These are phyloP conservation scores for Tylopilus orsonianus DNA, from an alignment of 1,284 basidiomycete species.

Conservation along the genomic window DNA sequence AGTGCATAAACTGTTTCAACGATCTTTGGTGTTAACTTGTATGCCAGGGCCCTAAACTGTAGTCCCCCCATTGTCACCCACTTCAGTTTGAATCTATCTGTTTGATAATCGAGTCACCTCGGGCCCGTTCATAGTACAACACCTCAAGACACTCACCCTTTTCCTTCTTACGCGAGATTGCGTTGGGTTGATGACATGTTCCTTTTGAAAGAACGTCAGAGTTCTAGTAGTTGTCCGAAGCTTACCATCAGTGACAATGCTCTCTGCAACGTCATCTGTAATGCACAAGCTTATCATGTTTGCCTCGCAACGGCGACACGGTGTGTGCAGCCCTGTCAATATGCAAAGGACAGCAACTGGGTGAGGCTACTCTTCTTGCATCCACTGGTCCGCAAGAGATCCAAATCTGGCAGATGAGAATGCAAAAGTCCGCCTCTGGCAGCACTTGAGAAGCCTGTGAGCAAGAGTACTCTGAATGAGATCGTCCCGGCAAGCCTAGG, in stretches of 20 bases:
- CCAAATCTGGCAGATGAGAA: constrained; percentile 72
- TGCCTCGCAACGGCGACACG: background rate
- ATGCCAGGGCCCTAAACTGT: no score
- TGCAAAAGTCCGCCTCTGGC: constrained; percentile 48
- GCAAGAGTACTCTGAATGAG: background rate
- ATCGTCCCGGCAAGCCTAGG: no score
- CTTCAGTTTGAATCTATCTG: no score
- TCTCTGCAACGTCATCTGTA: constrained; percentile 29
- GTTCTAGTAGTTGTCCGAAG: constrained; percentile 37
- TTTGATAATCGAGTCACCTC: background rate
- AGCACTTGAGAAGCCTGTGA: constrained; percentile 45
- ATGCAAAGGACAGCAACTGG: background rate
- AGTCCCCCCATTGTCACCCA: no score
- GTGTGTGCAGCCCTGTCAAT: constrained; percentile 2
- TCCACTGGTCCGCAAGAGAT: constrained; percentile 69
- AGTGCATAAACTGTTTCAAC: constrained; percentile 1
- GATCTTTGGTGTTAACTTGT: constrained; percentile 16
- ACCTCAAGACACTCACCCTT: background rate
- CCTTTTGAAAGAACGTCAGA: constrained; percentile 25
- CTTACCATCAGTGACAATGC: constrained; percentile 35
- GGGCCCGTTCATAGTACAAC: no score
- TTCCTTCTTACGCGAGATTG: background rate
- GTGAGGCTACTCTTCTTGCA: constrained; percentile 58
- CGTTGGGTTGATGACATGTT: background rate
- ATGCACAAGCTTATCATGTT: constrained; percentile 17